Base-by-base conservation (phyloP, 1,284 basidiomycete genomes). In the Sphaerobolus stellatus region DNA sequence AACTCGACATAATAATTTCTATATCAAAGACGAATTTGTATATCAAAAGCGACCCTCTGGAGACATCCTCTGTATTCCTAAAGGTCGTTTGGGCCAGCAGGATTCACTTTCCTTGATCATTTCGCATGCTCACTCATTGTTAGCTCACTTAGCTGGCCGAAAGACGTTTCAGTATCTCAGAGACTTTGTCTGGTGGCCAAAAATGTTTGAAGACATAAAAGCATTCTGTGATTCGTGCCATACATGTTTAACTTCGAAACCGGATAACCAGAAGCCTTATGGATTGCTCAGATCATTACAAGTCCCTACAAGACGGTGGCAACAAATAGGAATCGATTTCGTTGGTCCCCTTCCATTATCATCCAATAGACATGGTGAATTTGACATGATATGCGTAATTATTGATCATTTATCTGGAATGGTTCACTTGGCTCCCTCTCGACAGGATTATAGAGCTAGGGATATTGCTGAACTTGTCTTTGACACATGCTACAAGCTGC, bases 391-490 rank as follows among this genome's bases (percentile, higher is more conserved):
- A n/a, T n/a, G n/a, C n/a, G n/a, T n/a, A n/a, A 54, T 76, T 0
- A 71, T 75, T 1, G 64, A 71, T 58, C 62, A 66, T 4, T 55
- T 74, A 1, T 68, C 71, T 3, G 61, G 61, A 0, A 71, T 74
- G 63, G 61, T 72, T 0, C 70, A 74, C 36, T 44, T 76, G 0
- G 48, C 75, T 1, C 69, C 70, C 0, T 66, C 61, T 6, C 22
- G 59, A 1, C 63, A 62, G 7, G 68, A 65, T 2, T 72, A 70
- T 49, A 66, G 24, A 4, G 68, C 74, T 0, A 55, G 53, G 7
- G 64, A 78, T 11, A 56, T 76, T 1, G 74, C 76, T 1, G 69
- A 75, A 55, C 22, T 76, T 1, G 58, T 77, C 22, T 72, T 76
- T 45, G 61, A 66, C 5, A 31, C 64, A 3, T 60, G 78, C 0